Evolutionary conservation across 768 basidiomycete species (phyloP), one percentile per base, ranked within the genome.

Genomic region (Cubamyces lactineus): DNA sequence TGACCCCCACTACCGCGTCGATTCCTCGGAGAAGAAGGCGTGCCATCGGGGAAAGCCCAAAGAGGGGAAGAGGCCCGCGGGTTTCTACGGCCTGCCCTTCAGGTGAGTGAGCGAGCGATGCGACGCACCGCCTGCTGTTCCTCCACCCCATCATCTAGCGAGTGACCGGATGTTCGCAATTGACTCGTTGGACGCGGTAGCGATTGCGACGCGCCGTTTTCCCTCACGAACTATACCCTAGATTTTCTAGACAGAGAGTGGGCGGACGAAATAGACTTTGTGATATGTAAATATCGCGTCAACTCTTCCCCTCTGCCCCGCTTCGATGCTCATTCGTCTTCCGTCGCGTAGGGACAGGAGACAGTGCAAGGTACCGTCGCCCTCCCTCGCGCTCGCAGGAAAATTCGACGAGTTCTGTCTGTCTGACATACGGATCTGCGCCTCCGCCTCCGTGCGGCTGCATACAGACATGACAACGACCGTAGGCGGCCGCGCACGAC

Each of bases 231-330:
- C 72, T 80, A 83, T 41, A 94, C 94, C 11, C 81, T 97, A 53
- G 88, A 94, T 65, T 92, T 81, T 77, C 74, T 96, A 57, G 87
- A 87, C 53, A 80, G 86, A 66, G 82, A 91, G 63, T 95, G 92
- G 92, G 83, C 87, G 43, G 79, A 84, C 61, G 86, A 95, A 67
- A 83, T 97, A 41, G 94, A 97, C 71, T 97, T 96, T 72, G 92
- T 97, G 34, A 80, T 97, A 39, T 95, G 91, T 90, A 70, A 67
- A 82, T 48, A 52, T 40, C 28, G 61, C 38, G 13, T 55, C 19
- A 21, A 26, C 52, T 23, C 45, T 47, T 17, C n/a, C 48, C 41
- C 54, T 28, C 51, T 52, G 38, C 12, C 28, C 9, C n/a, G 55
- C 55, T 53, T 62, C 61, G 26, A 60, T 60, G 58, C 63, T 64